Percentiles rank a stretch among this genome's conserved stretches.
phyloP scores from a whole-genome alignment of 2,329 filamentous ascomycete genomes.

The Botrytis squamosa region DNA sequence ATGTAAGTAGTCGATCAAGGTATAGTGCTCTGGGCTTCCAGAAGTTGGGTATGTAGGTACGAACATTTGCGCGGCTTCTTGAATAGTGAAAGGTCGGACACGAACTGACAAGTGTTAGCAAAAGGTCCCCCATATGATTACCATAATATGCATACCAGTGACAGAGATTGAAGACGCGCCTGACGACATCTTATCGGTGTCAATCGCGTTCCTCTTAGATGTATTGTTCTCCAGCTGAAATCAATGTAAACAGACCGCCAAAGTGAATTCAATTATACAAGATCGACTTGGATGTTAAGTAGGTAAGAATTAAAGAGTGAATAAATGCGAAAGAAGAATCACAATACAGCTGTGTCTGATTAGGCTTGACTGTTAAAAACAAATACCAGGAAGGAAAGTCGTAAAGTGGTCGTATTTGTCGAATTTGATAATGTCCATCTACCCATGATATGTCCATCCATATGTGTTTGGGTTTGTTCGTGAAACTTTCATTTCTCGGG shows the following conservation, averaged over 20 bases:
- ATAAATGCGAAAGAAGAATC: neutral
- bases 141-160: conserved; percentile 33
- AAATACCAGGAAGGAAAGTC: neutral
- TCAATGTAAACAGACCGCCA: conserved; percentile 12
- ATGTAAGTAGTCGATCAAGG: conserved; percentile 24
- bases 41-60: conserved; percentile 29
- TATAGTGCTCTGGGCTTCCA: too few species aligned
- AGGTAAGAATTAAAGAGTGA: neutral
- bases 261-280: neutral
- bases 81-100: conserved; percentile 74
- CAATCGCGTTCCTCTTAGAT: conserved; percentile 7
- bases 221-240: neutral
- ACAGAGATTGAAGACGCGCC: conserved; percentile 42
- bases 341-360: neutral
- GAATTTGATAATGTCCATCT: neutral
- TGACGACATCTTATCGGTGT: conserved; percentile 9
- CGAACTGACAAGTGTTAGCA: conserved; percentile 50
- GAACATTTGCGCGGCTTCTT: conserved; percentile 89
- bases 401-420: neutral
- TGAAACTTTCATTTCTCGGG: conserved; percentile 1
- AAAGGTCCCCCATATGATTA: neutral
- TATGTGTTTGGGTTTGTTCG: conserved; percentile 6
- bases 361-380: neutral
- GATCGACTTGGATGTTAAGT: neutral
- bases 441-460: neutral